Conservation (phyloP, 2,329 filamentous ascomycete genomes). For the Phaeophleospora eucalypticola region DNA sequence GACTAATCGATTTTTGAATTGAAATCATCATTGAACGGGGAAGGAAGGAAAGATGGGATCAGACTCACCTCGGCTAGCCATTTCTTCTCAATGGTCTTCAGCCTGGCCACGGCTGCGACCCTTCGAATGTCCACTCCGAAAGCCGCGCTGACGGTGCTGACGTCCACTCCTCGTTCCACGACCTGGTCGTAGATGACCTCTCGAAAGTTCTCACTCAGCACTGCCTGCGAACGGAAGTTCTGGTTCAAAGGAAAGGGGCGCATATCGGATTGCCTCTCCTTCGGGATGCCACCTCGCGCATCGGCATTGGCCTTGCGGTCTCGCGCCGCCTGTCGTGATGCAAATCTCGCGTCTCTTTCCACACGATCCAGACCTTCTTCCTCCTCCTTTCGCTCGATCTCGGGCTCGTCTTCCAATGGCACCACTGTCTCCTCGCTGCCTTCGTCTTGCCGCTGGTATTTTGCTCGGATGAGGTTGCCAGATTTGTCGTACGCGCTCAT, state of each 20-base stretch:
- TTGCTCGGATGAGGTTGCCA: slow-evolving; percentile 45
- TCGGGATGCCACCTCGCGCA: slow-evolving; percentile 21
- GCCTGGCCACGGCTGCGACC: slow-evolving; percentile 76
- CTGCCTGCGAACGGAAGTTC: slow-evolving; percentile 64
- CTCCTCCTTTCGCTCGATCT: slow-evolving; percentile 18
- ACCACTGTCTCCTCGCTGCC: slow-evolving; percentile 22
- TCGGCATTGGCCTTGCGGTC: slow-evolving; percentile 20
- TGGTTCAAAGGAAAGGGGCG: slow-evolving; percentile 72
- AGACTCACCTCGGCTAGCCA: slow-evolving; percentile 70
- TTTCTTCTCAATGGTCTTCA: slow-evolving; percentile 81
- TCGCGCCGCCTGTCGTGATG: slow-evolving; percentile 15
- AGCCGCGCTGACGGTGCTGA: slow-evolving; percentile 73
- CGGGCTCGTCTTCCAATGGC: slow-evolving; percentile 28
- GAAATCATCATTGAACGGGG: slow-evolving; percentile 60
- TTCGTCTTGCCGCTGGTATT: slow-evolving; percentile 18
- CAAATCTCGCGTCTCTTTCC: slow-evolving; percentile 16
- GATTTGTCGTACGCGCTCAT: slow-evolving; percentile 50
- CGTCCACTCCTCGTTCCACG: slow-evolving; percentile 59
- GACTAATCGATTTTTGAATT: slow-evolving; percentile 94
- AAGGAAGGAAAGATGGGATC: slow-evolving; percentile 4
- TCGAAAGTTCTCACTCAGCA: slow-evolving; percentile 68
- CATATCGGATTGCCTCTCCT: slow-evolving; percentile 27
- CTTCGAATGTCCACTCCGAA: slow-evolving; percentile 76
- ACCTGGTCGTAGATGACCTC: slow-evolving; percentile 71
- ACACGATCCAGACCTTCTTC: slow-evolving; percentile 22